Base-by-base conservation (phyloP, 495 filamentous ascomycete species). In the Xylaria palmicola region DNA sequence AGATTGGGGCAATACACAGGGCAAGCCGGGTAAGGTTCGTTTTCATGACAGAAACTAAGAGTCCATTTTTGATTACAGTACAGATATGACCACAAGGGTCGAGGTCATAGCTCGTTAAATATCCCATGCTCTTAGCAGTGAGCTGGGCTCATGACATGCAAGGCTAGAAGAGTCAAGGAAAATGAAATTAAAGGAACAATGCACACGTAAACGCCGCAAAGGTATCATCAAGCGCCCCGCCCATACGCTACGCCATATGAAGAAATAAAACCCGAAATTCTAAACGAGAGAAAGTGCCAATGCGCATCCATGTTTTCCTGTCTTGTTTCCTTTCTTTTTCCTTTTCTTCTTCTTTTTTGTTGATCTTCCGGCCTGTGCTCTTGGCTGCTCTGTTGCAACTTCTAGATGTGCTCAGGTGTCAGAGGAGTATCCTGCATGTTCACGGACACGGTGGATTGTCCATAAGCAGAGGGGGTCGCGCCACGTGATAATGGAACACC, bases 341-440 rank as follows among this genome's bases (percentile, higher is more conserved):
- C n/a, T 50, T 56, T 57, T 27, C n/a, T 54, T 37, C 17, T 17
- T 54, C 24, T 7, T 26, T 45, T 15, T 45, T 45, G 6, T 45
- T 10, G 19, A 34, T 37, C 27, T 54, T 47, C 13, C 47, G 22
- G 1, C n/a, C 12, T 52, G 17, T 26, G 30, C 51, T 30, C 8
- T 27, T 30, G 59, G 10, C 47, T 58, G 10, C 22, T 30, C 13
- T 47, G 40, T 50, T 6, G 13, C 51, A 58, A 52, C 43, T 29
- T 54, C 60, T 69, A 71, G 53, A 63, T 55, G 52, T 68, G 62
- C 8, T 62, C 63, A 13, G 56, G 63, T 0, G 69, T 68, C 6
- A 67, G 56, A 41, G 69, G 69, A 9, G 66, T 62, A 43, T 72
- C 69, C 27, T 51, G 39, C 64, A 72, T 66, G 43, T 64, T 65